These are phyloP conservation scores for Ophiocordyceps robertsii DNA, from an alignment of 2,329 filamentous ascomycete genomes.

Conservation along the genomic window DNA sequence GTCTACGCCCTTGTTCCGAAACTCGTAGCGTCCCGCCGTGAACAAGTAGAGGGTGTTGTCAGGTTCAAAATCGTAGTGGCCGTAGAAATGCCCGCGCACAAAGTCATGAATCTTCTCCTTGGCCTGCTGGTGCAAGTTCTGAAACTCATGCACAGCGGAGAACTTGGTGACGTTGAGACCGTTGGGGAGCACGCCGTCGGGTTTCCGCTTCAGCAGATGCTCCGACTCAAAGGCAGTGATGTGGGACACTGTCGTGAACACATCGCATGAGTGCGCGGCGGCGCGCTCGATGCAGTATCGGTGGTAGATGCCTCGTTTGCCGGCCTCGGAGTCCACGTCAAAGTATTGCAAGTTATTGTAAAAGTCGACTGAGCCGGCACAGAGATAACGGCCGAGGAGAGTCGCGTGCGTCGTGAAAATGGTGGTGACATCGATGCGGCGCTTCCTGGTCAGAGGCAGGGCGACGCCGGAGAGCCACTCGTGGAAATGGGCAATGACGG, in stretches of 20 bases:
- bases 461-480: conserved; percentile 96
- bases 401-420: conserved; percentile 99
- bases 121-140: conserved; percentile 90
- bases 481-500: conserved; percentile 96
- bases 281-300: conserved; percentile 95
- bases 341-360: conserved; percentile 98
- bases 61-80: conserved; percentile 91
- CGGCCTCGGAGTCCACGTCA: conserved; percentile 90
- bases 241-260: conserved; percentile 97
- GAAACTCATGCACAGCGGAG: conserved; percentile 95
- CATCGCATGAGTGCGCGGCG: conserved; percentile 81
- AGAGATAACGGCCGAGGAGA: conserved; percentile 87
- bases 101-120: conserved; percentile 99
- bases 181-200: conserved; percentile 90
- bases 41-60: conserved; percentile 98
- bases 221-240: conserved; percentile 98
- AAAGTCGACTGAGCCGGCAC: conserved; percentile 94
- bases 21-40: conserved; percentile 93
- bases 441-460: conserved; percentile 80
- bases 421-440: conserved; percentile 90
- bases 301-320: conserved; percentile 97
- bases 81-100: conserved; percentile 94
- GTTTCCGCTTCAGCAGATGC: conserved; percentile 93
- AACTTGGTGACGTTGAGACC: conserved; percentile 96
- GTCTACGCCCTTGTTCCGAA: conserved; percentile 95